phyloP scores from a whole-genome alignment of 306 rosid genomes.

The Prunus padus region DNA sequence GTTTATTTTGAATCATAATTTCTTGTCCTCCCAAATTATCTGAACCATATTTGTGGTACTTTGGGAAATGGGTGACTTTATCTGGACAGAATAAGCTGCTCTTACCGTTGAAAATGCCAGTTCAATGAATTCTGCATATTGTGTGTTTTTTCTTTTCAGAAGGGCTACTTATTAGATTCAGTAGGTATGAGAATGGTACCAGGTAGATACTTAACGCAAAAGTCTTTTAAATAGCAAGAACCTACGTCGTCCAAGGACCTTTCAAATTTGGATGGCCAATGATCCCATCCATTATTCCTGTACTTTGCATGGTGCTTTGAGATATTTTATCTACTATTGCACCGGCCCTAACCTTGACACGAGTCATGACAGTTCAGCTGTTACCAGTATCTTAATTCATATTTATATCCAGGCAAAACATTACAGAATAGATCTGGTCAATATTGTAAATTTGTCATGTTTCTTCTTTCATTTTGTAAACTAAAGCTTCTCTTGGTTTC shows the following conservation, averaged over 20 bases:
- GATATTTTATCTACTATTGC: too few relatives aligned
- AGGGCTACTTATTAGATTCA: neutral
- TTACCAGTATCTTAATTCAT: neutral
- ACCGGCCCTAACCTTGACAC: too few relatives aligned
- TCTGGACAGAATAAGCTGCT: neutral
- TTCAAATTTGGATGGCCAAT: neutral
- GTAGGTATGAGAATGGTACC: neutral
- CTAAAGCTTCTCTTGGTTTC: constrained; percentile 25
- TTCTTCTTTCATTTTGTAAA: neutral
- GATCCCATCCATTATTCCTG: neutral
- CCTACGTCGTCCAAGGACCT: neutral
- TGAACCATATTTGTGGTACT: neutral
- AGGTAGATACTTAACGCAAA: neutral
- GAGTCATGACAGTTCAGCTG: neutral
- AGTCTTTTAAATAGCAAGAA: too few relatives aligned
- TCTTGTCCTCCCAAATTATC: neutral
- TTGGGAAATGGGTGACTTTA: neutral
- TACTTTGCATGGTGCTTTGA: too few relatives aligned
- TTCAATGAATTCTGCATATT: neutral
- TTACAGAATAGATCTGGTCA: neutral
- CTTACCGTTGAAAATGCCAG: neutral
- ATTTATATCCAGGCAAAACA: neutral
- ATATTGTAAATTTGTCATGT: neutral
- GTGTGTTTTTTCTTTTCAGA: too few relatives aligned
- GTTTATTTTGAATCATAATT: neutral